phyloP scores from a whole-genome alignment of 2,329 filamentous ascomycete species.

The Penicillium digitatum region DNA sequence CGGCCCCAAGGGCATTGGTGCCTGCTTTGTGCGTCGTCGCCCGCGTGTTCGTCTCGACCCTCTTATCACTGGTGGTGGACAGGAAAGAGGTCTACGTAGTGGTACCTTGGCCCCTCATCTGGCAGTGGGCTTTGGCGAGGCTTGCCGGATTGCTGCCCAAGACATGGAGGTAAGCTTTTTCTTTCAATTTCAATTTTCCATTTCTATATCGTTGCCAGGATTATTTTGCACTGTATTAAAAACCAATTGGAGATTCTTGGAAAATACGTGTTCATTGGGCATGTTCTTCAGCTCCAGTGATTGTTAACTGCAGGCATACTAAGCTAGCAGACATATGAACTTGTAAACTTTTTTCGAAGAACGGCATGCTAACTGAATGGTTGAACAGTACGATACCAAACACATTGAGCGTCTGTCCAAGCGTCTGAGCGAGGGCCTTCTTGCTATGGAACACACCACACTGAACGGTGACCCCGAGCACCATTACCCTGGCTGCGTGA shows the following conservation, averaged over 20 bases:
- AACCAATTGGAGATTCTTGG: constrained; percentile 73
- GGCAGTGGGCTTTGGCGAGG: constrained; percentile 90
- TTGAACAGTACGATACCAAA: constrained; percentile 77
- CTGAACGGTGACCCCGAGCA: constrained; percentile 79
- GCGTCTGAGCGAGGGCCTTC: constrained; percentile 73
- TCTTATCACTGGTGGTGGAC: constrained; percentile 91
- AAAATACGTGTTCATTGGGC: constrained; percentile 33
- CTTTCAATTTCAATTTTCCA: constrained; percentile 15
- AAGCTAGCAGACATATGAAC: constrained; percentile 34
- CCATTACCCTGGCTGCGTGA: constrained; percentile 95
- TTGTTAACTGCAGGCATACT: constrained; percentile 65
- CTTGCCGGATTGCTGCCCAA: constrained; percentile 83
- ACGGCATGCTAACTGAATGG: constrained; percentile 9
- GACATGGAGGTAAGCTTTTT: constrained; percentile 75
- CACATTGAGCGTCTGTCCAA: constrained; percentile 80
- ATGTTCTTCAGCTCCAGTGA: constrained; percentile 52
- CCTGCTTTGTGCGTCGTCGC: constrained; percentile 88
- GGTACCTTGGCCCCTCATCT: constrained; percentile 87
- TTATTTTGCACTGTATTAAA: constrained; percentile 80
- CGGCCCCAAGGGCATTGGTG: constrained; percentile 93
- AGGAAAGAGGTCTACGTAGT: constrained; percentile 90
- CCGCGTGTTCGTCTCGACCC: constrained; percentile 92
- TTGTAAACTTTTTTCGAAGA: not conserved
- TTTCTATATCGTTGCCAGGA: constrained; percentile 29
- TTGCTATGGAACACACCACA: constrained; percentile 84